A percentile compares a stretch with the other conserved stretches of the same genome.
Evolutionary conservation across 2,329 filamentous ascomycete genomes (phyloP).

Genomic region (Penicillium sp.): DNA sequence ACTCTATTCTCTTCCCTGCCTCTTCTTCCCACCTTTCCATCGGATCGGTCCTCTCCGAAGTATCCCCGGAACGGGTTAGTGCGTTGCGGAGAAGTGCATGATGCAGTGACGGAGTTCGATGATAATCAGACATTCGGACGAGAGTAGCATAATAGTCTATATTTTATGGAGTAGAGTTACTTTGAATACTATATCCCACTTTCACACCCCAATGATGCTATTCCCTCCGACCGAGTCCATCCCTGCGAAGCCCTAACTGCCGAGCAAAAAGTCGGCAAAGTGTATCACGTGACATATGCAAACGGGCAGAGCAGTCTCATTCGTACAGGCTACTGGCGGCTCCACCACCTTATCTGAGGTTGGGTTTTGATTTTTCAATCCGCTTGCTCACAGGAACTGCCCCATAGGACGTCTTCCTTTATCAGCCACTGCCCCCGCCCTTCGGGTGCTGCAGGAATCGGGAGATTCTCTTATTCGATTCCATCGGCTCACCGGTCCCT

Average conservation of each 20-base stretch:
- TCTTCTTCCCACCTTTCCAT: neutral
- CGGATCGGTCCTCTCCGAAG: slow-evolving; percentile 28
- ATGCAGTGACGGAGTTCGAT: neutral
- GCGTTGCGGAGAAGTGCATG: slow-evolving; percentile 6
- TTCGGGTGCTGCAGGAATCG: slow-evolving; percentile 3
- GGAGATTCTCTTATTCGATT: slow-evolving; percentile 2
- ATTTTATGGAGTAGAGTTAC: no score
- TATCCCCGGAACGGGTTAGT: slow-evolving; percentile 5
- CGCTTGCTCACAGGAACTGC: slow-evolving; percentile 20
- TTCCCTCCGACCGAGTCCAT: no score
- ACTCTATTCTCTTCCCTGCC: neutral
- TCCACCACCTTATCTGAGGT: slow-evolving; percentile 24
- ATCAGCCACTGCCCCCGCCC: neutral
- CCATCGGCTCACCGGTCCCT: slow-evolving; percentile 10
- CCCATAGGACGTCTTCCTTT: slow-evolving; percentile 2
- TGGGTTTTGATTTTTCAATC: slow-evolving; percentile 19
- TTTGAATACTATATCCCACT: no score
- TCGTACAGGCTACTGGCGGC: neutral
- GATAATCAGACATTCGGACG: neutral
- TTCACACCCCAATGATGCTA: no score
- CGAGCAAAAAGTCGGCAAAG: no score
- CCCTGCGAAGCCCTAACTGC: no score
- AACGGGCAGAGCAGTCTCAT: slow-evolving; percentile 10
- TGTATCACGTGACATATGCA: slow-evolving; percentile 19
- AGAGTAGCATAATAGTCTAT: no score